Percentiles rank a stretch among this genome's conserved stretches.
These are phyloP conservation scores for Trichoderma atrobrunneum DNA, from an alignment of 2,329 filamentous ascomycete genomes.

Conservation along the genomic window DNA sequence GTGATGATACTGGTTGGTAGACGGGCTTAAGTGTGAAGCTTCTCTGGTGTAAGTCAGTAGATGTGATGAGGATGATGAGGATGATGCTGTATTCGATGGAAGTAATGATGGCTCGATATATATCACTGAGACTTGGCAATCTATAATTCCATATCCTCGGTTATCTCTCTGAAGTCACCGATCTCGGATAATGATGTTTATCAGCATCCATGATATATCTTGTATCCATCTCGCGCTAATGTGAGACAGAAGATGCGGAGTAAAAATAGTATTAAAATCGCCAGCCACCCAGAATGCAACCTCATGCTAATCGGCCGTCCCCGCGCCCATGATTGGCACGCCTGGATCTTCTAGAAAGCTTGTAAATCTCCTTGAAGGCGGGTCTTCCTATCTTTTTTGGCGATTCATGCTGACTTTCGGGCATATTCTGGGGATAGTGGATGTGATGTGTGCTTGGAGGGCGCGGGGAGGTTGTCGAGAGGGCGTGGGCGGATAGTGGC, in stretches of 20 bases:
- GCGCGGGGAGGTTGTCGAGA: conserved; percentile 5
- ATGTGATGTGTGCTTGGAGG: conserved; percentile 12
- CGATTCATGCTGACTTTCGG: background rate
- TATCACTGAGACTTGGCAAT: background rate
- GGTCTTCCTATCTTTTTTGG: background rate
- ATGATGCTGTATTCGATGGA: background rate
- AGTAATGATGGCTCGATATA: background rate
- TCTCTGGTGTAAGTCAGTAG: background rate
- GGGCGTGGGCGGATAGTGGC: conserved; percentile 4
- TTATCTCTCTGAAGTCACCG: background rate
- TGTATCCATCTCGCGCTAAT: background rate
- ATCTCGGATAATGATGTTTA: background rate
- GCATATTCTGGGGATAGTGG: background rate
- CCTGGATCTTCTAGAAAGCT: background rate
- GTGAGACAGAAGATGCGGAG: background rate
- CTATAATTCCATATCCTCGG: background rate
- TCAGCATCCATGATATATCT: background rate
- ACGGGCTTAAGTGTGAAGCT: background rate
- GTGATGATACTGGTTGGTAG: background rate
- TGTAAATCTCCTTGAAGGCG: background rate
- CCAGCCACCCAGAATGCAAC: background rate
- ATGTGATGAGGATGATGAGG: background rate
- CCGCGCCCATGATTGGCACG: background rate
- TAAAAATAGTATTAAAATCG: background rate
- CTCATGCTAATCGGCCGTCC: background rate